Percentiles rank a stretch among this genome's conserved stretches.
phyloP scores from a whole-genome alignment of 2,329 filamentous ascomycete species.

The Ceratocystis diversiconidia region DNA sequence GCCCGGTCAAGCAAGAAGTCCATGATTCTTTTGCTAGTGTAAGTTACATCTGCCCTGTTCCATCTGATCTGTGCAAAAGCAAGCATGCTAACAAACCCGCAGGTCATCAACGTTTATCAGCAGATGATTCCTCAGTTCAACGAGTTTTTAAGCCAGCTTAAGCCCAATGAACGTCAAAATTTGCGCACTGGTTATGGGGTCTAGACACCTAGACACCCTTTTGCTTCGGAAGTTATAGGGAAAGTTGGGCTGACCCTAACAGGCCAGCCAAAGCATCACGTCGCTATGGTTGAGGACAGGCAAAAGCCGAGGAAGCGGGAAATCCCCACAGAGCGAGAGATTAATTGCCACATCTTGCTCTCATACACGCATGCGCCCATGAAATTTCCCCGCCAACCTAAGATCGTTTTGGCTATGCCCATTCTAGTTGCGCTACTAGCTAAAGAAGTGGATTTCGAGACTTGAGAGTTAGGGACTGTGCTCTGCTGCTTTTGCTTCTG shows the following conservation, averaged over 20 bases:
- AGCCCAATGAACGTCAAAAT: slow-evolving; percentile 35
- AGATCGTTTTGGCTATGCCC: not conserved
- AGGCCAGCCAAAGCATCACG: not conserved
- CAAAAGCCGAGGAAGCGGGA: not conserved
- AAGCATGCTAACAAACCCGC: slow-evolving; percentile 18
- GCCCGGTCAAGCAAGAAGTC: slow-evolving; percentile 48
- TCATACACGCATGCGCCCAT: not conserved
- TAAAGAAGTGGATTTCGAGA: not conserved
- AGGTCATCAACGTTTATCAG: slow-evolving; percentile 42
- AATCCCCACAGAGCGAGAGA: not conserved
- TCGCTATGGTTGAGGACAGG: not conserved
- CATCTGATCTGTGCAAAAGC: not conserved
- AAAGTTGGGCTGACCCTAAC: not conserved
- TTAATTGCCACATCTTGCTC: not conserved
- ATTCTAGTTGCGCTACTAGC: not conserved
- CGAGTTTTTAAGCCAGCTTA: slow-evolving; percentile 39
- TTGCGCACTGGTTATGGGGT: slow-evolving; percentile 37
- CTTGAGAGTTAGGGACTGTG: not conserved
- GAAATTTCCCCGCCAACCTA: not conserved
- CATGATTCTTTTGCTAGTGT: slow-evolving; percentile 66
- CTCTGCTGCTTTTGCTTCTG: not conserved
- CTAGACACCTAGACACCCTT: slow-evolving; percentile 21
- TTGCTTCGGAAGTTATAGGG: not conserved
- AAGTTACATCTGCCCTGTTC: slow-evolving; percentile 25
- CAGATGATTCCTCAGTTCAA: slow-evolving; percentile 46